A percentile compares a stretch with the other conserved stretches of the same genome.
Conservation (phyloP, 495 filamentous ascomycete genomes). For the Penicillium chermesinum region DNA sequence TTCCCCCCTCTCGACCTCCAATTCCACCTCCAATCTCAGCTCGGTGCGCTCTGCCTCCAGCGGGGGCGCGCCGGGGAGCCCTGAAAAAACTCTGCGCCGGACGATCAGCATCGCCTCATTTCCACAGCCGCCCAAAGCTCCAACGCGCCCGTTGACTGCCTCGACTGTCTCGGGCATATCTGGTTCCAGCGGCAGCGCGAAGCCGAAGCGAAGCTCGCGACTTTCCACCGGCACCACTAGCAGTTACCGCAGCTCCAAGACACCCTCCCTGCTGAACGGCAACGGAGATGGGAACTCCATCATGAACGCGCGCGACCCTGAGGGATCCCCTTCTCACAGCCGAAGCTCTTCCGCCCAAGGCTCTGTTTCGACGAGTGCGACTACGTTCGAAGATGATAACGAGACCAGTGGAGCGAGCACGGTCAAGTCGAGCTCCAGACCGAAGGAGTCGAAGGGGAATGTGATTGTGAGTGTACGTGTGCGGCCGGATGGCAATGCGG, state of each 20-base stretch:
- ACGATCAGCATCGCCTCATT: constrained; percentile 89
- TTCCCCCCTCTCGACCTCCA: constrained; percentile 39
- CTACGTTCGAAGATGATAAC: constrained; percentile 68
- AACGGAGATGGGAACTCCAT: constrained; percentile 71
- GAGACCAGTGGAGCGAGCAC: constrained; percentile 28
- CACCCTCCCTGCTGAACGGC: constrained; percentile 72
- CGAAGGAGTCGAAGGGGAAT: constrained; percentile 79
- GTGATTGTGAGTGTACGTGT: constrained; percentile 94
- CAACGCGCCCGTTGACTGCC: constrained; percentile 42
- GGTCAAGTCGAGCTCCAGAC: constrained; percentile 26
- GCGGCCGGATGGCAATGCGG: constrained; percentile 65
- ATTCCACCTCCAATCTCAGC: constrained; percentile 36
- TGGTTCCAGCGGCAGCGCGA: constrained; percentile 23
- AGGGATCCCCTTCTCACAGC: constrained; percentile 81
- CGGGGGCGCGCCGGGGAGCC: constrained; percentile 32
- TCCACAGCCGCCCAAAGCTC: constrained; percentile 75
- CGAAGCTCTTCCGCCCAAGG: constrained; percentile 84
- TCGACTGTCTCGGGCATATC: constrained; percentile 31
- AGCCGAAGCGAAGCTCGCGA: constrained; percentile 33
- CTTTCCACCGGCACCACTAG: constrained; percentile 37
- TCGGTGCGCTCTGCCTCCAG: constrained; percentile 38
- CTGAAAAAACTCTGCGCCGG: constrained; percentile 67
- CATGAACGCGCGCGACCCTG: constrained; percentile 56
- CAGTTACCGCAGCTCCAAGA: constrained; percentile 49
- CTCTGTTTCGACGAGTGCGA: constrained; percentile 85